Percentiles rank a stretch among this genome's conserved stretches.
phyloP scores from a whole-genome alignment of 1,284 basidiomycete species.

The Papiliotrema nemorosa region DNA sequence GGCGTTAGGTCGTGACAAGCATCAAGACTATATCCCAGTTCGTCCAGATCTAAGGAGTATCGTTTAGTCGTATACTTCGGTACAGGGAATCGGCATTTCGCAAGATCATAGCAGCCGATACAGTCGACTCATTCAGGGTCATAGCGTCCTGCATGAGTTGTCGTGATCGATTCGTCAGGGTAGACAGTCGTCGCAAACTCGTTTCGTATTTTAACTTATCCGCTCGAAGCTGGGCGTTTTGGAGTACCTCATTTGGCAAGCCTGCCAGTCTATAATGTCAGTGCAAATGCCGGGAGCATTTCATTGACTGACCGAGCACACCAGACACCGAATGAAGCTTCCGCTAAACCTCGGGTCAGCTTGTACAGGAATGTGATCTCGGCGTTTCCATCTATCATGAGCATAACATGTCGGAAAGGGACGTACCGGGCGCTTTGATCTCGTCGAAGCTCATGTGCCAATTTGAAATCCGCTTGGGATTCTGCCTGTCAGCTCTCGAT shows the following conservation, averaged over 20 bases:
- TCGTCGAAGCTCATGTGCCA: constrained; percentile 79
- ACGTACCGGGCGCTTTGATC: constrained; percentile 25
- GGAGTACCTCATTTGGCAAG: constrained; percentile 64
- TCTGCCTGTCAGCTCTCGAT: constrained; percentile 9
- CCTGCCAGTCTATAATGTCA: constrained; percentile 58
- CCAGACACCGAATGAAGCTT: constrained; percentile 83
- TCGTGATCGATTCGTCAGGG: background rate
- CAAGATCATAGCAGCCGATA: background rate
- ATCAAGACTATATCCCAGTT: background rate
- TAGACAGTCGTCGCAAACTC: constrained; percentile 1
- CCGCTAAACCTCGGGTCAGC: constrained; percentile 66
- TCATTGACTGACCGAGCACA: constrained; percentile 59
- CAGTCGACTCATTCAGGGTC: background rate
- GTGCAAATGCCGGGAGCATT: background rate
- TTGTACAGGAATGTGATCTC: constrained; percentile 82
- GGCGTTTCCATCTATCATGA: constrained; percentile 58
- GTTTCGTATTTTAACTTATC: constrained; percentile 56
- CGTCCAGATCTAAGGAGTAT: too few relatives aligned
- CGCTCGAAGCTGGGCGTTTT: constrained; percentile 59
- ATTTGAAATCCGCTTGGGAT: constrained; percentile 57
- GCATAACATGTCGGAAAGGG: background rate
- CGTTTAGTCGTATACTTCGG: constrained; percentile 4
- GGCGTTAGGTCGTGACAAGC: too few relatives aligned
- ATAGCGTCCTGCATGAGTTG: background rate
- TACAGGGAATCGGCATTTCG: constrained; percentile 4